phyloP scores from a whole-genome alignment of 164 flowering plant genomes.

The Dillenia suffruticosa region DNA sequence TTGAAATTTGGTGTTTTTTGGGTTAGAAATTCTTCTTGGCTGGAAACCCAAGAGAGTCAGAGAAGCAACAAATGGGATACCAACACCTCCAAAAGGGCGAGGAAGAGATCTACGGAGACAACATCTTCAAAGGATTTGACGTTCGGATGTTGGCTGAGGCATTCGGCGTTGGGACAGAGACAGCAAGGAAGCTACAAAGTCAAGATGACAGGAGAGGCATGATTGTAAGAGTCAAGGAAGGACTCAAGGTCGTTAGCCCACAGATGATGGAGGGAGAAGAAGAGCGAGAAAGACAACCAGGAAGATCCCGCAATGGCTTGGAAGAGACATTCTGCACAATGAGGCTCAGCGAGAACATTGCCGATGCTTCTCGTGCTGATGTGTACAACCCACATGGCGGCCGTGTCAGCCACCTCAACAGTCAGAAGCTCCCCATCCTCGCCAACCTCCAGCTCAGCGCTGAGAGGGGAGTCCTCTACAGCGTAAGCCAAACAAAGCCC shows the following conservation, averaged over 20 bases:
- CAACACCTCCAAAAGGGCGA: slow-evolving; percentile 3
- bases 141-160: slow-evolving; percentile 19
- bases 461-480: slow-evolving; percentile 13
- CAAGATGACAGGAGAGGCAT: slow-evolving; percentile 21
- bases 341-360: slow-evolving; percentile 10
- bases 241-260: slow-evolving; percentile 14
- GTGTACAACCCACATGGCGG: slow-evolving; percentile 19
- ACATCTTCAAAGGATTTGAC: slow-evolving; percentile 29
- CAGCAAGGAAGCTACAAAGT: slow-evolving; percentile 21
- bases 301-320: slow-evolving; percentile 4
- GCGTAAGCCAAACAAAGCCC: slow-evolving; percentile 4
- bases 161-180: slow-evolving; percentile 15
- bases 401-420: slow-evolving; percentile 10
- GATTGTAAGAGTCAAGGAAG: slow-evolving; percentile 17
- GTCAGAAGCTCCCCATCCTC: slow-evolving; percentile 20
- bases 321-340: slow-evolving; percentile 12
- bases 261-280: slow-evolving; percentile 3
- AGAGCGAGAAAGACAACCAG: not conserved
- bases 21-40: slow-evolving; percentile 37
- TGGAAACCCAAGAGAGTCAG: slow-evolving; percentile 21
- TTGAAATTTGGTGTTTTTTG: not conserved
- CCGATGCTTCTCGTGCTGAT: slow-evolving; percentile 11
- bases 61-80: not conserved
- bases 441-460: slow-evolving; percentile 8
- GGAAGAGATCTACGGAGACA: slow-evolving; percentile 8